These are phyloP conservation scores for Uncinocarpus reesii DNA, from an alignment of 2,329 filamentous ascomycete species.

Conservation along the genomic window DNA sequence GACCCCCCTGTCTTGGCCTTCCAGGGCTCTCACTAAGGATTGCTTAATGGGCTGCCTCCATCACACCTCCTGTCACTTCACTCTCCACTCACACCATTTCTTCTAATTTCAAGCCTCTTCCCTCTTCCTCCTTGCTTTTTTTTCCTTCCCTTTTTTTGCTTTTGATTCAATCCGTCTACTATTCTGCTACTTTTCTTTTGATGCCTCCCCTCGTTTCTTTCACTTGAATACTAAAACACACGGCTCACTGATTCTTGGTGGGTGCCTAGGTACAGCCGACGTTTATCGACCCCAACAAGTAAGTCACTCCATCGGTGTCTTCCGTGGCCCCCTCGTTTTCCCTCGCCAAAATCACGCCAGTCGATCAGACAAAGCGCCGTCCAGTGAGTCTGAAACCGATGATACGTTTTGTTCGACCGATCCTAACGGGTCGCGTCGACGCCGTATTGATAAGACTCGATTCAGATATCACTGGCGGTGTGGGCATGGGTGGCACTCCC, in stretches of 20 bases:
- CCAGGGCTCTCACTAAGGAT: slow-evolving; percentile 5
- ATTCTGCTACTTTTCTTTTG: background rate
- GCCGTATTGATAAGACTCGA: background rate
- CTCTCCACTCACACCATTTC: slow-evolving; percentile 11
- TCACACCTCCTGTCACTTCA: slow-evolving; percentile 12
- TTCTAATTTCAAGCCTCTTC: slow-evolving; percentile 1
- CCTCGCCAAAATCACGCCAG: background rate
- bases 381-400: background rate
- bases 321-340: background rate
- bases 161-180: background rate
- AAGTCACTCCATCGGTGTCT: slow-evolving; percentile 23
- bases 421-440: background rate
- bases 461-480: background rate
- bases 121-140: slow-evolving; percentile 7
- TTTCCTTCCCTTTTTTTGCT: slow-evolving; percentile 1
- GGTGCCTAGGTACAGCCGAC: slow-evolving; percentile 32
- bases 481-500: background rate
- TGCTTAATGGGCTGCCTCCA: slow-evolving; percentile 9
- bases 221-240: background rate
- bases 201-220: background rate
- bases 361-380: background rate
- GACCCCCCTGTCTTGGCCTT: slow-evolving; percentile 13
- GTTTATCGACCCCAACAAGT: slow-evolving; percentile 40
- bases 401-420: background rate
- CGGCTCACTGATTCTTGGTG: slow-evolving; percentile 8